Evolutionary conservation across 2,329 filamentous ascomycete genomes (phyloP), one percentile per base, ranked within the genome.

Genomic region (Dothideomycetes sp.): DNA sequence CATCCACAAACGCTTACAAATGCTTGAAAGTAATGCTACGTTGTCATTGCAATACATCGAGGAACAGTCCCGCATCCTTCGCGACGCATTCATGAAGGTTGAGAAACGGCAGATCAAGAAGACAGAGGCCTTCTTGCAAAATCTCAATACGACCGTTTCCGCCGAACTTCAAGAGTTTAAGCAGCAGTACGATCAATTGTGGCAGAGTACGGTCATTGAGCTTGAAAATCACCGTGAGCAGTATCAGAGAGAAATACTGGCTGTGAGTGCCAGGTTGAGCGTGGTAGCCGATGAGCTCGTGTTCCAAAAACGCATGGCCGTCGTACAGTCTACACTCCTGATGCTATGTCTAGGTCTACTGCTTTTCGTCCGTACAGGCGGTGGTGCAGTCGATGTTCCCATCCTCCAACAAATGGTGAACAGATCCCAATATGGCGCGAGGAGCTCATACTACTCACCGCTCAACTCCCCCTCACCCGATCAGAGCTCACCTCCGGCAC

Each of bases 21-120:
- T 88, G 52, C 78, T 96, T 6, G 91, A 98, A 61, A 77, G 84
- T 12, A 98, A 96, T 58, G 86, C 88, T 9, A 94, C 89, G 0
- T 70, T 96, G 9, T 94, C 88, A 0, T 69, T 96, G 7, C 84
- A 94, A 54, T 98, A 98, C 56, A 94, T 98, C 45, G 89, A 96
- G 64, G 87, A 94, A 45, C 91, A 96, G 59, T 95, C 89, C 4
- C 82, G 80, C 34, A 86, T 94, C 47, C 70, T 96, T 27, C 82
- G 89, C 33, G 86, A 95, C 49, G 85, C 86, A 0, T 84, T 95
- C 47, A 76, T 78, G 41, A 83, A 84, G 53, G 82, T 93, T 20
- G 89, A 96, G 61, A 87, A 87, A 52, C 80, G 82, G 40, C 91
- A 96, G 57, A 67, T 93, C 12, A 69, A 75, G n/a, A 91, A 89